A percentile compares a stretch with the other conserved stretches of the same genome.
phyloP scores from a whole-genome alignment of 768 basidiomycete species.

The Cyclocybe aegerita region DNA sequence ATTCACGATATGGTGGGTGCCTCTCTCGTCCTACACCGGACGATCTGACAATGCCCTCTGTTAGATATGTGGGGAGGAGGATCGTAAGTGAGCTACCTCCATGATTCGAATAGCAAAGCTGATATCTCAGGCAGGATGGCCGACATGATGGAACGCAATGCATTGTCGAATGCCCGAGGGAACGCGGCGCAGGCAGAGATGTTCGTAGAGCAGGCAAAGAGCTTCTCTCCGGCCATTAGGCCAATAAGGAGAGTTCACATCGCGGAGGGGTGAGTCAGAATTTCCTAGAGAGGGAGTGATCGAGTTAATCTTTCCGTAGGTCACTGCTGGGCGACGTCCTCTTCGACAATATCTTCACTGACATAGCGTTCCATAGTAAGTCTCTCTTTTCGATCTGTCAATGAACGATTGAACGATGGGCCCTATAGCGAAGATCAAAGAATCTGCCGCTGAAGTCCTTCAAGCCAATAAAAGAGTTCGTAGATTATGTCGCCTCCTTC shows the following conservation, averaged over 20 bases:
- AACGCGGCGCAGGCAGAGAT: constrained; percentile 32
- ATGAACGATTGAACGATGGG: constrained; percentile 4
- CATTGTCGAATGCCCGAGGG: constrained; percentile 33
- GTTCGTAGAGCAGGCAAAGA: constrained; percentile 37
- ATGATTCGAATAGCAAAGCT: constrained; percentile 4
- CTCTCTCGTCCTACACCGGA: background rate
- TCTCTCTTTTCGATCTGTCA: constrained; percentile 1
- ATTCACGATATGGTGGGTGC: constrained; percentile 39
- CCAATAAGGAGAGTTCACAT: constrained; percentile 36
- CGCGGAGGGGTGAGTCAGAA: constrained; percentile 33
- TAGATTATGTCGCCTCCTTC: background rate
- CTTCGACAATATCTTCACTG: constrained; percentile 43
- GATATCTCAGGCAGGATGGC: constrained; percentile 23
- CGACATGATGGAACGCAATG: constrained; percentile 43
- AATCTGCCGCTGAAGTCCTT: constrained; percentile 33
- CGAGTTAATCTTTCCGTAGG: constrained; percentile 17
- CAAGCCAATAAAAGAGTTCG: constrained; percentile 32
- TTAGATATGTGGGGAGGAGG: constrained; percentile 44
- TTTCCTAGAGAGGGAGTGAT: background rate
- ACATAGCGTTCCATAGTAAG: constrained; percentile 41
- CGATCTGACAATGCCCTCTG: background rate
- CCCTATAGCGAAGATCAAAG: constrained; percentile 36
- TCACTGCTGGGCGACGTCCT: constrained; percentile 38
- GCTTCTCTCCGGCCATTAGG: constrained; percentile 33
- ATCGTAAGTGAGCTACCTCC: constrained; percentile 18